A percentile compares a stretch with the other conserved stretches of the same genome.
These are phyloP conservation scores for Pleodorina starrii DNA, from an alignment of 139 green algal genomes.

Conservation along the genomic window DNA sequence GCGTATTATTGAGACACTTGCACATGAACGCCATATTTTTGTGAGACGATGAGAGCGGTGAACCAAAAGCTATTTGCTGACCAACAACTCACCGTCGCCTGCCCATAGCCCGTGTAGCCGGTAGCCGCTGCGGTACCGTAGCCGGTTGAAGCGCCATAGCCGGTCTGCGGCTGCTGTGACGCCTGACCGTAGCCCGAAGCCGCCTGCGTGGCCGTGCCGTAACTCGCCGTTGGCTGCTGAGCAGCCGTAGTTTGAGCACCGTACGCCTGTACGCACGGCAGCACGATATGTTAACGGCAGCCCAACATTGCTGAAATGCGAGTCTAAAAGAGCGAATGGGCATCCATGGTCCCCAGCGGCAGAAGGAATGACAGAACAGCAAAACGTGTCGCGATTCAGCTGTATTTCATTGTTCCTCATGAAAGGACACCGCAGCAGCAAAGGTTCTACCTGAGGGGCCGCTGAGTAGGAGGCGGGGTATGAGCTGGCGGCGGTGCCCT, in stretches of 20 bases:
- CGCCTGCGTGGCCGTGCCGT: not conserved
- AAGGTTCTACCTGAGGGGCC: constrained; percentile 1
- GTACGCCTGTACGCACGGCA: not conserved
- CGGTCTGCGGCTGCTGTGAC: not conserved
- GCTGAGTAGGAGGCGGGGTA: constrained; percentile 21
- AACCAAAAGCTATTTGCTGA: not conserved
- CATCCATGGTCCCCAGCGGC: no score
- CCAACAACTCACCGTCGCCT: constrained; percentile 1
- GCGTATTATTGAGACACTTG: no score
- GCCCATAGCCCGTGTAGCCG: not conserved
- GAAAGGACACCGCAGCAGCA: not conserved
- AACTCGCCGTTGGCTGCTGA: not conserved
- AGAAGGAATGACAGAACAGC: not conserved
- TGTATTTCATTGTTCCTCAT: not conserved
- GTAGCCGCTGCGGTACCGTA: not conserved
- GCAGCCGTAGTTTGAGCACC: not conserved
- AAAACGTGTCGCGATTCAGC: not conserved
- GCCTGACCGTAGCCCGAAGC: not conserved
- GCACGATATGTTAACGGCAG: no score
- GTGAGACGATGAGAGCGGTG: no score
- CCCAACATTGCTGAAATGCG: no score
- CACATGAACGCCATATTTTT: no score
- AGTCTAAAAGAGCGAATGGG: no score
- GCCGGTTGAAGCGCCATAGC: not conserved
- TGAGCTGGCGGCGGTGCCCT: not conserved